phyloP scores from a whole-genome alignment of 495 filamentous ascomycete species.

The Chaetomium tenue region DNA sequence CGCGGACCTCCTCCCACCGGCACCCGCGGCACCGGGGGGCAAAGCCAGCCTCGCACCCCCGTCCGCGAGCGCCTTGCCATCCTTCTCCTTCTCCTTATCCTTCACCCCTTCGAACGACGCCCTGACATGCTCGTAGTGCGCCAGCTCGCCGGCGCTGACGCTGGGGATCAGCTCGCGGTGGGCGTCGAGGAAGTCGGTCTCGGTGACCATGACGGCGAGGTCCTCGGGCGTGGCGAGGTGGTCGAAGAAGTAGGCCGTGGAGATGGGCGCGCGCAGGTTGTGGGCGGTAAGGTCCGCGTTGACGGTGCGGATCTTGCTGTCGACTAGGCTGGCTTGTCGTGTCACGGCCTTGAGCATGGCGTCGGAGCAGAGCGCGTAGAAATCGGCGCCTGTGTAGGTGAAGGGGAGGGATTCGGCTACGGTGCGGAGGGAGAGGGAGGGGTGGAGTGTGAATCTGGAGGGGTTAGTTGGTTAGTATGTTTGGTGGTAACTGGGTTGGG shows the following conservation, averaged over 20 bases:
- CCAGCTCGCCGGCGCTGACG: slow-evolving; percentile 88
- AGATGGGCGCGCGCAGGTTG: slow-evolving; percentile 46
- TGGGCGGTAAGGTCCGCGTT: slow-evolving; percentile 42
- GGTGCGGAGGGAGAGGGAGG: slow-evolving; percentile 66
- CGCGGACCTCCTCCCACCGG: slow-evolving; percentile 19
- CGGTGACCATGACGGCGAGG: slow-evolving; percentile 78
- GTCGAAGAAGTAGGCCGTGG: slow-evolving; percentile 92
- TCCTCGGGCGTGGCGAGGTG: slow-evolving; percentile 81
- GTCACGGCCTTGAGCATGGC: slow-evolving; percentile 99
- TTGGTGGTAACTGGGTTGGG: background rate
- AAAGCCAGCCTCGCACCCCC: slow-evolving; percentile 2
- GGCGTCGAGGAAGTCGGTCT: slow-evolving; percentile 80
- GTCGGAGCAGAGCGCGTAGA: slow-evolving; percentile 95
- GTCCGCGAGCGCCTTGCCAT: slow-evolving; percentile 12
- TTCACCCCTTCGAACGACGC: slow-evolving; percentile 67
- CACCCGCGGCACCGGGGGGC: slow-evolving; percentile 15
- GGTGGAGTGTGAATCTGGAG: slow-evolving; percentile 73
- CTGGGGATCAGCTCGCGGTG: slow-evolving; percentile 83
- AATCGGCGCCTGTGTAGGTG: slow-evolving; percentile 95
- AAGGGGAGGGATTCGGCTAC: slow-evolving; percentile 81
- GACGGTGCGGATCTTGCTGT: slow-evolving; percentile 72
- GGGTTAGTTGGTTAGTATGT: background rate
- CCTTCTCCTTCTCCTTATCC: slow-evolving; percentile 68
- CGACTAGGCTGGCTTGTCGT: slow-evolving; percentile 78
- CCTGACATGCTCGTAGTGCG: slow-evolving; percentile 85